Percentiles rank a stretch among this genome's conserved stretches.
Evolutionary conservation across 2,329 filamentous ascomycete genomes (phyloP).

Genomic region (Camillea tinctor): DNA sequence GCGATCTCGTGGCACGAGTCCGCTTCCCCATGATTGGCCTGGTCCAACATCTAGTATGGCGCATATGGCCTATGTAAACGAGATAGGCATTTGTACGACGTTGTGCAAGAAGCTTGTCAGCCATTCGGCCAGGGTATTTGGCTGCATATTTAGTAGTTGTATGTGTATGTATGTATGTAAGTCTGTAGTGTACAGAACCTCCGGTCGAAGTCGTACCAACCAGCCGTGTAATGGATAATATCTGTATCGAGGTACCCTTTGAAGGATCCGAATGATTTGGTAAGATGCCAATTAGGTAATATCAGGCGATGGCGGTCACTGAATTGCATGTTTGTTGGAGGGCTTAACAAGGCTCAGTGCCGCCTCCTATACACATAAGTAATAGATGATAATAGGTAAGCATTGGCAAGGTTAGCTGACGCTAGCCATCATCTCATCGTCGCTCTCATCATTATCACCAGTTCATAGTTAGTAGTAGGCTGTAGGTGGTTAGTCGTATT

Average conservation of each 20-base stretch:
- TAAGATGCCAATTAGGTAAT: background rate
- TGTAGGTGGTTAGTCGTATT: too few species aligned
- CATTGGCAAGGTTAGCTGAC: background rate
- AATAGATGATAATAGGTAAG: too few species aligned
- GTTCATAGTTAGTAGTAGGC: too few species aligned
- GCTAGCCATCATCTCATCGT: background rate
- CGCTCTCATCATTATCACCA: too few species aligned
- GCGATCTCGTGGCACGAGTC: background rate
- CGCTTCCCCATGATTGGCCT: background rate
- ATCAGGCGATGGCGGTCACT: background rate
- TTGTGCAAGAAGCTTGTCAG: background rate
- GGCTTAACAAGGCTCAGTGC: background rate
- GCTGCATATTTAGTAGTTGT: background rate
- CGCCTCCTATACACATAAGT: background rate
- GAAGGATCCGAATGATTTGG: background rate
- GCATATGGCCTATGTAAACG: background rate
- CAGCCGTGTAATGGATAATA: background rate
- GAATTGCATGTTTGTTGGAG: background rate
- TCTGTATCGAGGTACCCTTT: background rate
- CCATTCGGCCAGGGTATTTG: background rate
- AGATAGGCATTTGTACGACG: background rate
- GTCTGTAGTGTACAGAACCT: background rate
- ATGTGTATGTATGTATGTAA: too few species aligned
- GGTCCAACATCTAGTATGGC: background rate
- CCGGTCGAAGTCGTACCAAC: background rate